Evolutionary conservation across 257 asterid genomes (phyloP).

Genomic region (Solanum acaule): DNA sequence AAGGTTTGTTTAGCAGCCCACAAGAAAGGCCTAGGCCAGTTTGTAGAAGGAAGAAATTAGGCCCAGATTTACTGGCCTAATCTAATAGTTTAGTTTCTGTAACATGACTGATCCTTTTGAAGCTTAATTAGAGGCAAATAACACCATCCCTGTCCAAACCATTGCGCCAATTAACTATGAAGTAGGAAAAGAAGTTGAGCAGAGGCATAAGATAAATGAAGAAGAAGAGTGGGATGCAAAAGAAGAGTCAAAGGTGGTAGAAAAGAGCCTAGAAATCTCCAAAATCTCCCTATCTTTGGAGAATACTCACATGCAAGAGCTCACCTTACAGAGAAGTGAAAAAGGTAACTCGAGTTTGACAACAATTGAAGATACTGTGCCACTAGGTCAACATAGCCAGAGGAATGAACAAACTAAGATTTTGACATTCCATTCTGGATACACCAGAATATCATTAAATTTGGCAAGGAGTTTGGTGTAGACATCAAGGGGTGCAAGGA

Average conservation of each 20-base stretch:
- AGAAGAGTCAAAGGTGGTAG: not conserved
- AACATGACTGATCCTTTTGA: not conserved
- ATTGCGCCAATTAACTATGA: not conserved
- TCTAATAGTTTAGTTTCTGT: not conserved
- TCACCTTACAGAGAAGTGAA: not conserved
- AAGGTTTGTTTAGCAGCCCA: not conserved
- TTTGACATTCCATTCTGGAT: not conserved
- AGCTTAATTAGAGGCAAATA: not conserved
- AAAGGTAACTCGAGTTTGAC: not conserved
- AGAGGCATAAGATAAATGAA: not conserved
- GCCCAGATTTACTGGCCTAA: not conserved
- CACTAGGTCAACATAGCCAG: not conserved
- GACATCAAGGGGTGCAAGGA: not conserved
- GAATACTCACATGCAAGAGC: not conserved
- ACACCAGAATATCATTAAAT: not conserved
- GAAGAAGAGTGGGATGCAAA: not conserved
- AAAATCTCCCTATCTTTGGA: not conserved
- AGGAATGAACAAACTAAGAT: not conserved
- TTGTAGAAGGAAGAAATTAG: not conserved
- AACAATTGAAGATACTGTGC: not conserved
- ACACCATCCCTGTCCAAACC: not conserved
- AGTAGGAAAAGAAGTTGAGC: not conserved
- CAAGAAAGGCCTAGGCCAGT: not conserved
- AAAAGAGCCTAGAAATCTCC: not conserved
- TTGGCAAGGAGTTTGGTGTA: not conserved